These are phyloP conservation scores for Arthrobotrys entomopaga DNA, from an alignment of 2,329 filamentous ascomycete genomes.

Conservation along the genomic window DNA sequence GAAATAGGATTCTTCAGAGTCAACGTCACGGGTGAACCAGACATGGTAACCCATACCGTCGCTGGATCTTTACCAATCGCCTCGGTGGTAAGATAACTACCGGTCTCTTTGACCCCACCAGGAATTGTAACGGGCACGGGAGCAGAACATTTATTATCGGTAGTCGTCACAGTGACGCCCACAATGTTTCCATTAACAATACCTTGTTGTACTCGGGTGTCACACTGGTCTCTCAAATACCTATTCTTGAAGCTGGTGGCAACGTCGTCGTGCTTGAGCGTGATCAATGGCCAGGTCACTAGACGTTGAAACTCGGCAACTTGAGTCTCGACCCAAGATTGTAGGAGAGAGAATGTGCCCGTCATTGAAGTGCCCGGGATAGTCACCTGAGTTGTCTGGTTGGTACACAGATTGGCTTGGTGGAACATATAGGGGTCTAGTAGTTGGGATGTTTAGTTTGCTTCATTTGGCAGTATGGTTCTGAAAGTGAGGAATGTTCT, in stretches of 20 bases:
- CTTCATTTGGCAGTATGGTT: conserved; percentile 26
- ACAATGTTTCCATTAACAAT: conserved; percentile 22
- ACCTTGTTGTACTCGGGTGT: conserved; percentile 63
- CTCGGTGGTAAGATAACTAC: conserved; percentile 65
- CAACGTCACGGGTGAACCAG: conserved; percentile 65
- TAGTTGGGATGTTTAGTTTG: background rate
- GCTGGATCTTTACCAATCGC: conserved; percentile 68
- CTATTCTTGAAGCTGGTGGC: conserved; percentile 67
- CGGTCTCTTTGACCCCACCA: conserved; percentile 62
- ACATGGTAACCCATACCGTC: conserved; percentile 66
- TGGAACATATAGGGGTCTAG: conserved; percentile 72
- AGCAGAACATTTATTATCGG: conserved; percentile 65
- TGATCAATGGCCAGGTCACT: conserved; percentile 68
- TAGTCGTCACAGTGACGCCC: conserved; percentile 63
- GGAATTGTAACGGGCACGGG: conserved; percentile 69
- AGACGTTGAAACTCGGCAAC: conserved; percentile 68
- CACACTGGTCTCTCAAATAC: conserved; percentile 67
- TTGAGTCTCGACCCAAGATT: conserved; percentile 69
- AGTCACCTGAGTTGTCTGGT: conserved; percentile 65
- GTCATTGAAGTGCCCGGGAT: conserved; percentile 60
- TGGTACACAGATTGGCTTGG: conserved; percentile 70
- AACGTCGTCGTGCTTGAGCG: conserved; percentile 69
- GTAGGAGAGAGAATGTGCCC: conserved; percentile 67
- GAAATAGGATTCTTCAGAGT: conserved; percentile 62
- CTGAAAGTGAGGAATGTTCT: conserved; percentile 61